A percentile compares a stretch with the other conserved stretches of the same genome.
phyloP scores from a whole-genome alignment of 441 rosid genomes.

The Populus hybrid region DNA sequence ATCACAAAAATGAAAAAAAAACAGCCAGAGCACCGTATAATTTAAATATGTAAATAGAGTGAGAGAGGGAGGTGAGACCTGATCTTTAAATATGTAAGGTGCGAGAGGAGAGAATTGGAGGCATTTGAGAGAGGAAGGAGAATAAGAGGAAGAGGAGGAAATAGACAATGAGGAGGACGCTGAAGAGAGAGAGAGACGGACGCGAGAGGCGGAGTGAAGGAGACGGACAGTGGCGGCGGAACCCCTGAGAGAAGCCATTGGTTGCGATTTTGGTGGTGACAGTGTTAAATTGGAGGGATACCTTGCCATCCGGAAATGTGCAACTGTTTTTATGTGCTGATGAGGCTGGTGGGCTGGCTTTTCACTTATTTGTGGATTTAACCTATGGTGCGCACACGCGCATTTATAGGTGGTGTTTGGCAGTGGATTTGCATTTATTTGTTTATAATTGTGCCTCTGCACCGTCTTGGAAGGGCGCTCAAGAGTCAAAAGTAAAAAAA shows the following conservation, averaged over 20 bases:
- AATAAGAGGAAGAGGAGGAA: slow-evolving; percentile 32
- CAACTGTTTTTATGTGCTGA: neutral
- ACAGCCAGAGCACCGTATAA: neutral
- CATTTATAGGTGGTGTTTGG: neutral
- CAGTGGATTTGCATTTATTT: neutral
- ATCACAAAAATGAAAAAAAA: neutral
- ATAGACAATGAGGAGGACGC: slow-evolving; percentile 27
- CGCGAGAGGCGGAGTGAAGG: slow-evolving; percentile 39
- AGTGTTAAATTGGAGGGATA: slow-evolving; percentile 14
- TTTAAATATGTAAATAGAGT: neutral
- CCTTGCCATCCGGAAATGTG: slow-evolving; percentile 30
- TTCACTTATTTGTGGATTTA: too few relatives aligned
- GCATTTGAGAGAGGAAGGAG: slow-evolving; percentile 21
- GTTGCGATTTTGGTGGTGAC: slow-evolving; percentile 20
- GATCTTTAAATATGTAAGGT: slow-evolving; percentile 35
- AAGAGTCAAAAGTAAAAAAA: neutral
- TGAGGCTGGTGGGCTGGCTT: neutral
- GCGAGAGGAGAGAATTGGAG: slow-evolving; percentile 29
- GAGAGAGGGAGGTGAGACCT: slow-evolving; percentile 28
- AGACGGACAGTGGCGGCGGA: slow-evolving; percentile 41
- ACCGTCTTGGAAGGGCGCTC: neutral
- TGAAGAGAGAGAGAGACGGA: slow-evolving; percentile 16
- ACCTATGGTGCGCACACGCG: slow-evolving; percentile 11
- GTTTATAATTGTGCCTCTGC: neutral
- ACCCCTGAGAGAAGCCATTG: slow-evolving; percentile 56